Evolutionary conservation across 176 grass and related monocot species (phyloP), one percentile per base, ranked within the genome.

Genomic region (Oryza nivara): DNA sequence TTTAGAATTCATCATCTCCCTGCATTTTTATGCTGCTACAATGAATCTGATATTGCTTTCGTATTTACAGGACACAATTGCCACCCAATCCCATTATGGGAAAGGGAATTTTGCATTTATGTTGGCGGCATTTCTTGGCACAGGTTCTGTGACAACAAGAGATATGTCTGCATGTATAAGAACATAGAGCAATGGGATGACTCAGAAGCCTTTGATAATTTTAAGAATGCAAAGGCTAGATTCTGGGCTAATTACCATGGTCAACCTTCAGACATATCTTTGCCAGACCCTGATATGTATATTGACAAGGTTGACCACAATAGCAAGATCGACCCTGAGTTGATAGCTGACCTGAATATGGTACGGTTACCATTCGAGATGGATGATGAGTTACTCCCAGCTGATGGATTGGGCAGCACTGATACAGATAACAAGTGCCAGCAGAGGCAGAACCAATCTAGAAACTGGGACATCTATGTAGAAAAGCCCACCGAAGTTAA

Each of bases 61-160:
- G 25, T 84, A 56, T 79, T 23, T 32, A 11, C 73, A 90, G 88
- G 49, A 72, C 46, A 86, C 16, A 23, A 51, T 7, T 4, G 84
- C 9, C 77, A 23, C 60, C 67, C 69, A 47, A 73, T 88, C 65
- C 91, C 88, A 38, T 69, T 93, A 72, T 93, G 91, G 88, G 85
- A 93, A 80, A 90, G 79, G 73, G 88, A 90, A 41, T 93, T 93
- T 22, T 93, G 88, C 82, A 82, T 15, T 65, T 68, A 75, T 45
- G 68, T 90, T 70, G 83, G 88, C 0, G 19, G 35, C 22, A 88
- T 90, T 79, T 72, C 88, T 20, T 92, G 88, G 91, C 51, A 79
- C 44, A 90, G 49, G 40, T 86, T 92, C 51, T 88, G 73, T 6
- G 41, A 88, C 45, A 90, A 83, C 43, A 92, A 92, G 73, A 60